A percentile compares a stretch with the other conserved stretches of the same genome.
Evolutionary conservation across 2,329 filamentous ascomycete species (phyloP).

Genomic region (Fusarium circinatum): DNA sequence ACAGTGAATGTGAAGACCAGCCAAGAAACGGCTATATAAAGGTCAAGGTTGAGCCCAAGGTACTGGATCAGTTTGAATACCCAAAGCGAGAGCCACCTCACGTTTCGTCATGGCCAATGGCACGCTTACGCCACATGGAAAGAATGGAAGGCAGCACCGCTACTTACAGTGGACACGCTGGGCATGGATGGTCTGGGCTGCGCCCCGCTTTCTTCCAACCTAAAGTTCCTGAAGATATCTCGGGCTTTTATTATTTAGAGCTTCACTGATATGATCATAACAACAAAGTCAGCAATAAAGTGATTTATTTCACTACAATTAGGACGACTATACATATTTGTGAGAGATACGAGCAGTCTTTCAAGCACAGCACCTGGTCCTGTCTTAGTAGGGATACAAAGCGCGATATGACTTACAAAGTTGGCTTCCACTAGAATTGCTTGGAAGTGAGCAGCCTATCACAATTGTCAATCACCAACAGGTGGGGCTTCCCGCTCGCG

Average conservation of each 20-base stretch:
- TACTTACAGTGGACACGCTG: slow-evolving; percentile 33
- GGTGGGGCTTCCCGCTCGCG: slow-evolving; percentile 19
- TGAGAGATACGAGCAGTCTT: not conserved
- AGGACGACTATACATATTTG: too few relatives aligned
- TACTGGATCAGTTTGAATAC: slow-evolving; percentile 27
- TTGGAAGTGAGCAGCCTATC: slow-evolving; percentile 1
- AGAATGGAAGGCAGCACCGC: slow-evolving; percentile 39
- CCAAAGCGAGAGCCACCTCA: slow-evolving; percentile 29
- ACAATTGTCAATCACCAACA: slow-evolving; percentile 1
- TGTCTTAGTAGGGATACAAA: not conserved
- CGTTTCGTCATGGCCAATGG: slow-evolving; percentile 44
- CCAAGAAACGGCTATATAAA: slow-evolving; percentile 7
- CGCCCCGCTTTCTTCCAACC: slow-evolving; percentile 35
- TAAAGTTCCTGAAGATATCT: slow-evolving; percentile 11
- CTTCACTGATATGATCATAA: not conserved
- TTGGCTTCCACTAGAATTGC: not conserved
- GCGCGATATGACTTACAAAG: not conserved
- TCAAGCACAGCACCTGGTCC: not conserved
- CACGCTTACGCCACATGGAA: slow-evolving; percentile 38
- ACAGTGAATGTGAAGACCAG: not conserved
- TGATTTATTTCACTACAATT: not conserved
- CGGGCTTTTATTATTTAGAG: not conserved
- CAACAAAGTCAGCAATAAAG: not conserved
- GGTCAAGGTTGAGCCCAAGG: slow-evolving; percentile 18
- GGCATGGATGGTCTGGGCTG: slow-evolving; percentile 2